Percentiles rank a stretch among this genome's conserved stretches.
Evolutionary conservation across 352 stramenopile species (phyloP).

Genomic region (Globisporangium viniferum): DNA sequence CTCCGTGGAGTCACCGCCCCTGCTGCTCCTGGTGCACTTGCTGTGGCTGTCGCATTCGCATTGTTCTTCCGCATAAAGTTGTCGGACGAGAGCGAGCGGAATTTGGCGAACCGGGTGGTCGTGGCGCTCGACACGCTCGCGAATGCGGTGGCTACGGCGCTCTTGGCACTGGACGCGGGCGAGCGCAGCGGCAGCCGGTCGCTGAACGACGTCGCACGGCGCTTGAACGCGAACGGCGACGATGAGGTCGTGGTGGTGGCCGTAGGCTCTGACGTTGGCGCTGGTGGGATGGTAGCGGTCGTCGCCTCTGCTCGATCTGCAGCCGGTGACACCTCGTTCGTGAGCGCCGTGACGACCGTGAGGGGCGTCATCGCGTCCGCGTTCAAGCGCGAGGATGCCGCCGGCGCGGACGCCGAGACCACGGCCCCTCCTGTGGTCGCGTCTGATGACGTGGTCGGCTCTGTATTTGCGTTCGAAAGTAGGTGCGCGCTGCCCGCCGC

Average conservation of each 20-base stretch:
- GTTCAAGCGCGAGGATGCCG: background rate
- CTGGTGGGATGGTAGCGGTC: background rate
- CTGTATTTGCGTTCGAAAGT: background rate
- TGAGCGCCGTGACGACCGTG: background rate
- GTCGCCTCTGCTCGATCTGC: background rate
- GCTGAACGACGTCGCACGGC: constrained; percentile 48
- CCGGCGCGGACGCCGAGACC: background rate
- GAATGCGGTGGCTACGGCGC: constrained; percentile 39
- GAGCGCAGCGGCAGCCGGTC: constrained; percentile 36
- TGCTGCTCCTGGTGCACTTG: background rate
- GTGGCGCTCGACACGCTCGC: constrained; percentile 36
- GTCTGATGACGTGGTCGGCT: background rate
- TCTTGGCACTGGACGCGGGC: constrained; percentile 19
- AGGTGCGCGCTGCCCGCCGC: background rate
- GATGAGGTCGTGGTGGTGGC: background rate
- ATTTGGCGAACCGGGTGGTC: constrained; percentile 36
- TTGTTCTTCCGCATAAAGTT: constrained; percentile 31
- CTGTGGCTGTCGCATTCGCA: background rate
- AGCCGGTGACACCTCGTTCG: background rate
- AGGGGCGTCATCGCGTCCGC: background rate
- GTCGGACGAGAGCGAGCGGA: constrained; percentile 37
- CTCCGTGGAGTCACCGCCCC: background rate
- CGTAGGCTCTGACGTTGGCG: background rate
- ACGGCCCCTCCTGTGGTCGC: background rate
- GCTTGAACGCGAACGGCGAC: constrained; percentile 30